phyloP scores from a whole-genome alignment of 176 grass and related monocot genomes.

The Triticum turgidum region DNA sequence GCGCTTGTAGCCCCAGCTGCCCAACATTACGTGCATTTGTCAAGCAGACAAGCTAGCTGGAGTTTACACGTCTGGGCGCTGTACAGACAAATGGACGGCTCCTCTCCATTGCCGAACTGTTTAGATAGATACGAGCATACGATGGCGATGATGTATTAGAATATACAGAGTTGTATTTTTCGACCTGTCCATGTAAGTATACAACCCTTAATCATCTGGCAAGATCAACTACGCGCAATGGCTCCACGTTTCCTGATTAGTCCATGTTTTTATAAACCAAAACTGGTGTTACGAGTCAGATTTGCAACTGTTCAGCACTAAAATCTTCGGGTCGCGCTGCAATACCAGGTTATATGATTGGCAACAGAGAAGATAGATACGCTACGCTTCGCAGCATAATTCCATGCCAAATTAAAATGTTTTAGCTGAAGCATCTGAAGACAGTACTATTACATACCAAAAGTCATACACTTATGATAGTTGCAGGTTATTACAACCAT shows the following conservation, averaged over 20 bases:
- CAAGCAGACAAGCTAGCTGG: neutral
- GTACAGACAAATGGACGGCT: neutral
- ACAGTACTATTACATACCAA: slow-evolving; percentile 22
- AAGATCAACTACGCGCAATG: neutral
- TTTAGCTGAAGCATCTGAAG: neutral
- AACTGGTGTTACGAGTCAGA: neutral
- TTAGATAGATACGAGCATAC: neutral
- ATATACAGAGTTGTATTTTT: neutral
- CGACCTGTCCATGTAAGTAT: neutral
- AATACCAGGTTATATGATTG: neutral
- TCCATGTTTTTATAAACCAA: neutral
- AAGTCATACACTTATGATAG: neutral
- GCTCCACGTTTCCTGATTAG: neutral
- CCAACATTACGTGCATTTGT: neutral
- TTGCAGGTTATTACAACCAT: neutral
- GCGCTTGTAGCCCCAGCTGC: slow-evolving; percentile 48
- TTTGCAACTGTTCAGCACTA: neutral
- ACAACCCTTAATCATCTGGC: neutral
- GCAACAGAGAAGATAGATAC: neutral
- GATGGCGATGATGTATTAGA: neutral
- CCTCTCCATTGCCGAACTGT: neutral
- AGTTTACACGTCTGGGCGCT: neutral
- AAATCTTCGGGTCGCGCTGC: neutral
- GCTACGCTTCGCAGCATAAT: neutral
- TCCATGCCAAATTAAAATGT: neutral